Percentiles rank a stretch among this genome's conserved stretches.
Evolutionary conservation across 768 basidiomycete genomes (phyloP).

Genomic region (Trametes cingulata): DNA sequence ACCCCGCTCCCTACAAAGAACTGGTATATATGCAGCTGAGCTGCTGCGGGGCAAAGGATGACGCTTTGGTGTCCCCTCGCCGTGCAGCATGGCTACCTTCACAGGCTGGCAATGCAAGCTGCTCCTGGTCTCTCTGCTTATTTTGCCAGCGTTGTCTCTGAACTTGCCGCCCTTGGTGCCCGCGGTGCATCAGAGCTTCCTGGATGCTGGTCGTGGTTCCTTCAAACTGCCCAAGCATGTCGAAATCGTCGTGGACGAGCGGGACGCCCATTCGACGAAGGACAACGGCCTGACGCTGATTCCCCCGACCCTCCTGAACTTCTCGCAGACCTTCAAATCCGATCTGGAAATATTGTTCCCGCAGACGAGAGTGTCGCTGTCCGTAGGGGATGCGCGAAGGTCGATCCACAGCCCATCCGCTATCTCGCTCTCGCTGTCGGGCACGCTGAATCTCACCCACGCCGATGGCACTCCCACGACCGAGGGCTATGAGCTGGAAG

Average conservation of each 20-base stretch:
- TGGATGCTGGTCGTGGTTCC: neutral
- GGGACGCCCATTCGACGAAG: slow-evolving; percentile 14
- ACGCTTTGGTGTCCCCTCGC: neutral
- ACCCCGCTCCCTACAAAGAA: neutral
- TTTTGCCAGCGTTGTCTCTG: neutral
- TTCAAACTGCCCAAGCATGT: slow-evolving; percentile 15
- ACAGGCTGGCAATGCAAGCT: neutral
- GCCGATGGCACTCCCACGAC: slow-evolving; percentile 25
- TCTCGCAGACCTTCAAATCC: slow-evolving; percentile 27
- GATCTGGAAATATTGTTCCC: slow-evolving; percentile 27
- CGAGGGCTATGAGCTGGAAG: slow-evolving; percentile 27
- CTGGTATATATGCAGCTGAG: neutral
- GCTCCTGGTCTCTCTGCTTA: neutral
- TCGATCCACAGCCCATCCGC: neutral
- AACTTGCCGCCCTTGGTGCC: slow-evolving; percentile 19
- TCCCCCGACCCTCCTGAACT: slow-evolving; percentile 26
- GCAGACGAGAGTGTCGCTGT: slow-evolving; percentile 5
- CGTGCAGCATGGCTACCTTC: neutral
- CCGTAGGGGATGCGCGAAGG: neutral
- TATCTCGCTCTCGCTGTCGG: slow-evolving; percentile 21
- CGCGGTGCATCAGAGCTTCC: slow-evolving; percentile 17
- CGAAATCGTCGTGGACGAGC: slow-evolving; percentile 21
- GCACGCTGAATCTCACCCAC: slow-evolving; percentile 7
- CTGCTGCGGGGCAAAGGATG: neutral
- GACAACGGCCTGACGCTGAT: slow-evolving; percentile 28